Evolutionary conservation across 176 grass and related monocot genomes (phyloP), one percentile per base, ranked within the genome.

Genomic region (Miscanthus lutarioriparius): DNA sequence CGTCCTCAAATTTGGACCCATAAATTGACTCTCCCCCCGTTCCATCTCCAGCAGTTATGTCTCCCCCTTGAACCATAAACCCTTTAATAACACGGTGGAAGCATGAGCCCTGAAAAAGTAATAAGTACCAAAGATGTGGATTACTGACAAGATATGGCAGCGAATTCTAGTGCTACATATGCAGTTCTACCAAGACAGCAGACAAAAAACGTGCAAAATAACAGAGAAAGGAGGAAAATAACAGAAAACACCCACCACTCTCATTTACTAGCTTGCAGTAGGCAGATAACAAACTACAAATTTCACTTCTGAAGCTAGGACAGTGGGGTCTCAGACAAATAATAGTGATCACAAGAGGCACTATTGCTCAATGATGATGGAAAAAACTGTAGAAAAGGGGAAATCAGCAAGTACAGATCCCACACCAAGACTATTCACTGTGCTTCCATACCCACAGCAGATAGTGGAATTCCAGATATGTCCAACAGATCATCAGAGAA

Each of bases 11-110:
- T 20, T 96, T 96, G 15, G 44, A 80, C 33, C 93, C 96, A 87
- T 99, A 99, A 80, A 99, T 96, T 37, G 96, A 96, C 70, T 96
- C 96, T 70, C 96, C 96, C 62, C 96, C 93, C 27, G 96, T 92
- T 83, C 96, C 96, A 79, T 99, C 91, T 75, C 90, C 93, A 28
- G 89, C 93, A 83, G 96, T 96, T 39, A 96, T 94, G 85, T 99
- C 96, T 84, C 96, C 96, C 36, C 96, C 96, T 91, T 99, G 96
- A 80, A 99, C 47, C 96, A 99, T 96, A 88, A 99, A 96, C 10
- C 96, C 90, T 85, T 99, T 96, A 64, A 99, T 86, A 69, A 96
- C 68, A 1, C 93, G 93, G 80, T 99, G 96, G 82, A 99, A 96
- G 40, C 75, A 80, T 79, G 93, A 91, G 20, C 93, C 96, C 96